Evolutionary conservation across 2,329 filamentous ascomycete genomes (phyloP).

Genomic region (Bipolaris cookei): DNA sequence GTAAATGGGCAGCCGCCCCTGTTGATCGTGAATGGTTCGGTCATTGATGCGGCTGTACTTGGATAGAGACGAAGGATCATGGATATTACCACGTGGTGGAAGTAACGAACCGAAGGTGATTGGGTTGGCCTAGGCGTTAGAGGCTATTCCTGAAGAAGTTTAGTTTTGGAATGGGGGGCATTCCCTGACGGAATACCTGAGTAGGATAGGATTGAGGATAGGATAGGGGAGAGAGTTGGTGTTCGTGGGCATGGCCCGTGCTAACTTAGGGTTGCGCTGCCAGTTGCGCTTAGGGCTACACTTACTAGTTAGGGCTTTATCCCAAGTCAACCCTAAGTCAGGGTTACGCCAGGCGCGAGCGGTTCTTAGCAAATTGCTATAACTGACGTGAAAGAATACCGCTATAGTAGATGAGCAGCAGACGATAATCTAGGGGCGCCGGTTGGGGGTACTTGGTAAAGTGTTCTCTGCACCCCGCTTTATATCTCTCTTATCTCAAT

Average conservation of each 20-base stretch:
- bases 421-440: neutral
- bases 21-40: neutral
- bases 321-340: too few relatives aligned
- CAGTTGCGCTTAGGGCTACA: too few relatives aligned
- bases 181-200: constrained; percentile 4
- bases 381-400: neutral
- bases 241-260: neutral
- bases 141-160: constrained; percentile 1
- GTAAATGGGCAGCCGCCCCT: neutral
- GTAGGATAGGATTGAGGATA: too few relatives aligned
- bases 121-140: constrained; percentile 1
- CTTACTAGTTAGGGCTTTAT: too few relatives aligned
- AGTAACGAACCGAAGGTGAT: neutral
- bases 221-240: neutral
- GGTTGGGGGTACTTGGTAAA: neutral
- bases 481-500: constrained; percentile 1
- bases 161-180: constrained; percentile 7
- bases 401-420: neutral
- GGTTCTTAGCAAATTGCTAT: too few relatives aligned
- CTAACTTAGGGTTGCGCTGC: neutral
- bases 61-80: neutral
- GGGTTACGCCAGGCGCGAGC: too few relatives aligned
- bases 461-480: neutral
- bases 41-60: neutral
- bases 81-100: neutral